Base-by-base conservation (phyloP, 345 rosid species). In the Eucalyptus decipiens region DNA sequence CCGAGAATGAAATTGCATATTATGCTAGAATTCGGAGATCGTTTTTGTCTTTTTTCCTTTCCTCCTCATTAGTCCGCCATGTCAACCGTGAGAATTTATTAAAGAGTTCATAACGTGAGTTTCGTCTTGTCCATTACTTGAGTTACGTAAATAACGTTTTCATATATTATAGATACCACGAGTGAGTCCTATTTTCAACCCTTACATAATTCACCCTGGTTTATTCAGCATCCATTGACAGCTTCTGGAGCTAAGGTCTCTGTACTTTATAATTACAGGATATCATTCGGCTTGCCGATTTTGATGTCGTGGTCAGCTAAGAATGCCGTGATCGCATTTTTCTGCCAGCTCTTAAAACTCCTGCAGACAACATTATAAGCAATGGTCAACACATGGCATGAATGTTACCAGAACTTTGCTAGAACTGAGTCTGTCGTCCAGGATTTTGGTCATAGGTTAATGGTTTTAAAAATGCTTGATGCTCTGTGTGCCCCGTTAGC, bases 281-380 rank as follows among this genome's bases (percentile, higher is more conserved):
- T 94, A 88, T 95, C 96, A 47, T 90, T 93, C 23, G 95, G 96
- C 90, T 94, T 94, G 90, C 96, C 96, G 30, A 89, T 91, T 92
- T 90, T 91, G 88, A 97, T 94, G 86, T 92, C 93, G 91, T 89
- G 92, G 91, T 96, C 98, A n/a, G 90, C 92, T 72, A 95, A 92
- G 91, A 93, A 98, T 69, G 88, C 94, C 50, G 90, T 93, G 86
- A 97, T 94, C 42, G 96, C 97, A 91, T 91, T 95, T 90, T 91
- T 98, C 94, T 96, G 98, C 99, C 98, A 95, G 86, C 98, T 81
- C 92, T 97, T 98, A 90, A 96, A 97, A 91, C 99, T 97, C 95
- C 98, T 96, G 94, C 87, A 89, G 89, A 26, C 86, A 86, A 19
- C 15, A 19, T 72, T 18, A 72, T 72, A 72, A 34, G 42, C 60